A percentile compares a stretch with the other conserved stretches of the same genome.
These are phyloP conservation scores for Linderniella brevidens DNA, from an alignment of 257 asterid genomes.

Conservation along the genomic window DNA sequence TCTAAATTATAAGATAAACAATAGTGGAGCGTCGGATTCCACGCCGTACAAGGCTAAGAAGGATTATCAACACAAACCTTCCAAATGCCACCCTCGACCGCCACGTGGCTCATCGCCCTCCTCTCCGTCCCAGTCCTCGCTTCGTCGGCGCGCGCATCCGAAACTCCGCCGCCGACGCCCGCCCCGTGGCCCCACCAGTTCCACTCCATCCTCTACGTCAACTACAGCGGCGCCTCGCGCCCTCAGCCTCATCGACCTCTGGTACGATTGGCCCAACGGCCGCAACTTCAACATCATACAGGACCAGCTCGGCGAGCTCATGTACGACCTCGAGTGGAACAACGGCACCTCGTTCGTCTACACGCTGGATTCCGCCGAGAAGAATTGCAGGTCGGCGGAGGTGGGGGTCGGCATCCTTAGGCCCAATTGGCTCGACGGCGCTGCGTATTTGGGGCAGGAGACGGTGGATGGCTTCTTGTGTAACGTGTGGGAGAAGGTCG, in stretches of 20 bases:
- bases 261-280: slow-evolving; percentile 91
- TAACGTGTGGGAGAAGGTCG: slow-evolving; percentile 58
- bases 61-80: too few species aligned
- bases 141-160: neutral
- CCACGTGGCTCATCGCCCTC: slow-evolving; percentile 8
- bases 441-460: slow-evolving; percentile 49
- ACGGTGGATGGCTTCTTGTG: slow-evolving; percentile 51
- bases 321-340: slow-evolving; percentile 59
- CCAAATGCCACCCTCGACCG: neutral
- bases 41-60: too few species aligned
- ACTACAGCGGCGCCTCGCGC: slow-evolving; percentile 42
- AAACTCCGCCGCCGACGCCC: slow-evolving; percentile 25
- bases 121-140: slow-evolving; percentile 8
- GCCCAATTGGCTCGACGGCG: slow-evolving; percentile 76
- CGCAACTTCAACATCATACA: slow-evolving; percentile 69
- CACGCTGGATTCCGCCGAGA: slow-evolving; percentile 21
- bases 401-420: slow-evolving; percentile 54
- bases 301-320: slow-evolving; percentile 35
- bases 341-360: slow-evolving; percentile 47
- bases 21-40: too few species aligned
- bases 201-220: slow-evolving; percentile 51
- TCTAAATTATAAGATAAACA: too few species aligned
- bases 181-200: slow-evolving; percentile 71
- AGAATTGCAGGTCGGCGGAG: slow-evolving; percentile 29
- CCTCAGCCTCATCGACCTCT: slow-evolving; percentile 47